Percentiles rank a stretch among this genome's conserved stretches.
Evolutionary conservation across 129 eudicot species (phyloP).

Genomic region (Kitagawia praeruptora): DNA sequence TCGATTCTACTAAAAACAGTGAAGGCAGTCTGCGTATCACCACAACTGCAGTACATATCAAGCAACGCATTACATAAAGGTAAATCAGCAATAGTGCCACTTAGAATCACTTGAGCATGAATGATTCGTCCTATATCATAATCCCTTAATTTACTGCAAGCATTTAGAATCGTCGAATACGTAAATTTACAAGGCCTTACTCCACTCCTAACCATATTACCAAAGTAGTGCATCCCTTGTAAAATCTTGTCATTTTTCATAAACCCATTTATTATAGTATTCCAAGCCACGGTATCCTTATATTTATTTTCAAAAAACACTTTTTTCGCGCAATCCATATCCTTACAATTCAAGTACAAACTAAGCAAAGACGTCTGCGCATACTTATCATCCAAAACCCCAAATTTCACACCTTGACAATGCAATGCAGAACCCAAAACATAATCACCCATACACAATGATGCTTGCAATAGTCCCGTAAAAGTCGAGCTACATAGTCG

Average conservation of each 20-base stretch:
- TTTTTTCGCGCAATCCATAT: slow-evolving; percentile 39
- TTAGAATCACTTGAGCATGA: slow-evolving; percentile 43
- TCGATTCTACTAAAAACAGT: slow-evolving; percentile 38
- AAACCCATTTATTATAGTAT: slow-evolving; percentile 51
- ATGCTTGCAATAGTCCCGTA: slow-evolving; percentile 60
- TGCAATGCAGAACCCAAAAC: slow-evolving; percentile 47
- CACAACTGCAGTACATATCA: slow-evolving; percentile 60
- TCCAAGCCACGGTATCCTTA: slow-evolving; percentile 71
- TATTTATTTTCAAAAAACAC: slow-evolving; percentile 32
- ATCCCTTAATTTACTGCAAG: slow-evolving; percentile 48
- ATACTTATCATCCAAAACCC: slow-evolving; percentile 42
- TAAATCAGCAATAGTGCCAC: slow-evolving; percentile 45
- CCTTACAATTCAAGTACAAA: slow-evolving; percentile 54
- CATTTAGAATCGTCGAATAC: slow-evolving; percentile 59
- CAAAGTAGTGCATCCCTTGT: slow-evolving; percentile 41
- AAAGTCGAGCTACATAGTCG: slow-evolving; percentile 51
- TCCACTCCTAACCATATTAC: slow-evolving; percentile 34
- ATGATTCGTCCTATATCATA: slow-evolving; percentile 36
- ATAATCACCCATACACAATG: slow-evolving; percentile 24
- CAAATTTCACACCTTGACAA: slow-evolving; percentile 37
- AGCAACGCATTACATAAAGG: slow-evolving; percentile 30
- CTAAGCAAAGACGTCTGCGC: slow-evolving; percentile 68
- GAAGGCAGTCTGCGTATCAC: slow-evolving; percentile 35
- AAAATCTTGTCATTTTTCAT: slow-evolving; percentile 40
- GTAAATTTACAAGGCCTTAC: slow-evolving; percentile 46